A percentile compares a stretch with the other conserved stretches of the same genome.
Conservation (phyloP, 257 asterid genomes). For the Osmanthus fragrans region DNA sequence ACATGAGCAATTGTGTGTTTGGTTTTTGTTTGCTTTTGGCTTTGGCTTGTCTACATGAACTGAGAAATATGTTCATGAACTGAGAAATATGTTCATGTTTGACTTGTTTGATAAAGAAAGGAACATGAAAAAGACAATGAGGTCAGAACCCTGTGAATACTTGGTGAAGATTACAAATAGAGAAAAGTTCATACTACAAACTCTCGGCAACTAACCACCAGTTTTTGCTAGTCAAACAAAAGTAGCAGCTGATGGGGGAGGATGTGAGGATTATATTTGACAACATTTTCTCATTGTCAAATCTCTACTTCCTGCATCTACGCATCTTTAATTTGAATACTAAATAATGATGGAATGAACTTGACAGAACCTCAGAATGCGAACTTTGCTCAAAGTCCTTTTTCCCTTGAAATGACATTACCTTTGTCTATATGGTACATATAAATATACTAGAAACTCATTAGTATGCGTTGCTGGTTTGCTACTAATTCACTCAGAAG, state of each 20-base stretch:
- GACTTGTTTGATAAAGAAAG: neutral
- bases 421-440: neutral
- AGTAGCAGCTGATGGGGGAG: neutral
- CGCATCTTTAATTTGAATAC: neutral
- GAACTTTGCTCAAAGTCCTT: neutral
- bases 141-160: neutral
- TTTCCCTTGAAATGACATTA: neutral
- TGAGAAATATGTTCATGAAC: too few relatives aligned
- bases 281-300: neutral
- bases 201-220: too few relatives aligned
- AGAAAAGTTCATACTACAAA: neutral
- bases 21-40: neutral
- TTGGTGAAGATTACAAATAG: neutral
- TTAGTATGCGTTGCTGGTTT: neutral
- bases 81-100: neutral
- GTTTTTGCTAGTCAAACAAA: neutral
- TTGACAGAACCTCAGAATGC: neutral
- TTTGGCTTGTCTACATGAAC: neutral
- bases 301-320: neutral
- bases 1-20: neutral
- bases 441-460: neutral
- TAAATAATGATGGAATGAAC: neutral
- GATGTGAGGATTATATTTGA: neutral
- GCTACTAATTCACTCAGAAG: too few relatives aligned
- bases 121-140: neutral